phyloP scores from a whole-genome alignment of 169 alveolate genomes.

The Plasmodium chabaudi region DNA sequence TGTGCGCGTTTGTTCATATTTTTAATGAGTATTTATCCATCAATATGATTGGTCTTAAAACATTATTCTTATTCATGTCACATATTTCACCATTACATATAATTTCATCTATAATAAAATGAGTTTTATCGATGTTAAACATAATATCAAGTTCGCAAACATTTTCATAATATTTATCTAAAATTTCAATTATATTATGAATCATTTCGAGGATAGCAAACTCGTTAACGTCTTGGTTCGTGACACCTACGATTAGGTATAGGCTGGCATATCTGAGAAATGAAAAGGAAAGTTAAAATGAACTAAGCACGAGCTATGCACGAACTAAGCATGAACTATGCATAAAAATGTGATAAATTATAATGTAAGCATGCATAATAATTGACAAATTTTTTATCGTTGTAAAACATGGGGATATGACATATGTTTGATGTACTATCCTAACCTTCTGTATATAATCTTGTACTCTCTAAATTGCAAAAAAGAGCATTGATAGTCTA shows the following conservation, averaged over 20 bases:
- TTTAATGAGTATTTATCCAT: slow-evolving; percentile 36
- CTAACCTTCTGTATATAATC: slow-evolving; percentile 90
- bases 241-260: slow-evolving; percentile 94
- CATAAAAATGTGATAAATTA: too few species aligned
- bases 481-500: slow-evolving; percentile 97
- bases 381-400: too few species aligned
- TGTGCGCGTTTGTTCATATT: slow-evolving; percentile 22
- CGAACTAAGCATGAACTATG: background rate
- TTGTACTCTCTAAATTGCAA: slow-evolving; percentile 96
- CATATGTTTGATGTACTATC: background rate
- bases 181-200: slow-evolving; percentile 97
- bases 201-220: slow-evolving; percentile 97
- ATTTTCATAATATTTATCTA: slow-evolving; percentile 97
- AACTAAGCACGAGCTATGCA: too few species aligned
- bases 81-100: slow-evolving; percentile 94
- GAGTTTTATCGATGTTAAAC: slow-evolving; percentile 98
- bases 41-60: slow-evolving; percentile 79
- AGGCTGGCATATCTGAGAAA: slow-evolving; percentile 95
- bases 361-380: too few species aligned
- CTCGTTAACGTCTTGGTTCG: slow-evolving; percentile 91
- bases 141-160: slow-evolving; percentile 95
- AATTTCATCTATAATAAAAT: slow-evolving; percentile 98
- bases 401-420: too few species aligned
- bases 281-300: slow-evolving; percentile 44
- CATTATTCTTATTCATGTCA: slow-evolving; percentile 94